phyloP scores from a whole-genome alignment of 176 grass and related monocot species.

The Dactylis glomerata region DNA sequence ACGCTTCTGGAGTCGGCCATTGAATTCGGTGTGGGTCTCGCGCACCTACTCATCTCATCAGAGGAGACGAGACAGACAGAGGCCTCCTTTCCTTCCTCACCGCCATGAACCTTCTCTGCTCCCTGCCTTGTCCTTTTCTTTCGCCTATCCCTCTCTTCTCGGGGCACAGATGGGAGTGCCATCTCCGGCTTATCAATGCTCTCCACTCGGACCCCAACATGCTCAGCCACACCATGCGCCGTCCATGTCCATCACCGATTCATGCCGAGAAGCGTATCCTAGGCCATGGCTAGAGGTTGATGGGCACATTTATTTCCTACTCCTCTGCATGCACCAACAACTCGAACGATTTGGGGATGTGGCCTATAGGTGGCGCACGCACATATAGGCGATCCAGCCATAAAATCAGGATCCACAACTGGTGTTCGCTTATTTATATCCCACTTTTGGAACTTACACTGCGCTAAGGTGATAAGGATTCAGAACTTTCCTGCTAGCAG shows the following conservation, averaged over 20 bases:
- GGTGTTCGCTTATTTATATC: not conserved
- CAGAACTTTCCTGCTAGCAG: no score
- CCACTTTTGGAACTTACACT: not conserved
- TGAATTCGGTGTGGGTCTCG: constrained; percentile 20
- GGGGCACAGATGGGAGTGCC: not conserved
- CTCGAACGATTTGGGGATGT: constrained; percentile 17
- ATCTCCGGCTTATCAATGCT: constrained; percentile 25
- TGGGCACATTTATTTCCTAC: constrained; percentile 30
- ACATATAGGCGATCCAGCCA: not conserved
- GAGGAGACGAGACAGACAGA: constrained; percentile 1
- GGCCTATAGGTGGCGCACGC: not conserved
- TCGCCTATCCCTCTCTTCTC: not conserved
- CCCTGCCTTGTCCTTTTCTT: not conserved
- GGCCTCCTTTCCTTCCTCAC: not conserved
- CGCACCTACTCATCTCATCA: constrained; percentile 28
- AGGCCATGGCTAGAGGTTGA: constrained; percentile 1
- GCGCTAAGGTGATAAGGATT: no score
- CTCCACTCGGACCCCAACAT: constrained; percentile 19
- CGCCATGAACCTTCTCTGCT: not conserved
- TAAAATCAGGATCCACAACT: not conserved
- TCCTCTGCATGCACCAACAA: constrained; percentile 10
- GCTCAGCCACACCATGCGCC: constrained; percentile 22
- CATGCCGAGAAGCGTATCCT: constrained; percentile 22
- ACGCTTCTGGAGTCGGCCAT: constrained; percentile 19
- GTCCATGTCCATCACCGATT: constrained; percentile 20